Evolutionary conservation across 176 grass and related monocot genomes (phyloP).

Genomic region (Carex pumila): DNA sequence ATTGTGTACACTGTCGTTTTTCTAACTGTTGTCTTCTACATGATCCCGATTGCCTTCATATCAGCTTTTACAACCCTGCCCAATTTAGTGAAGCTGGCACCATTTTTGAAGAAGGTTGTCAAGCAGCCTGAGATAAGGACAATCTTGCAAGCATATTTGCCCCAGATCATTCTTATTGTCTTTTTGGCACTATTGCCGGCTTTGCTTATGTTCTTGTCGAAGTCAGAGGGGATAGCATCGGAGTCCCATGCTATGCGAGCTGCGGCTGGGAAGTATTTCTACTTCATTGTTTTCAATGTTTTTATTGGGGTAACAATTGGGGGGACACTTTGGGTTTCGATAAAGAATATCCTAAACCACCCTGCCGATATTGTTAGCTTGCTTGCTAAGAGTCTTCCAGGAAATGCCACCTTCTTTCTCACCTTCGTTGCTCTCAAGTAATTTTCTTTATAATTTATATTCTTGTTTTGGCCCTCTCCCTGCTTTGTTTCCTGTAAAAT

Average conservation of each 20-base stretch:
- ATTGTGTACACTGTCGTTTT: constrained; percentile 65
- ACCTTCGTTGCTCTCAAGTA: constrained; percentile 90
- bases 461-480: not conserved
- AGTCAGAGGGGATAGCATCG: constrained; percentile 65
- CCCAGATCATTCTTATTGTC: constrained; percentile 71
- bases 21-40: constrained; percentile 64
- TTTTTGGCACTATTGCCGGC: constrained; percentile 75
- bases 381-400: constrained; percentile 49
- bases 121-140: constrained; percentile 39
- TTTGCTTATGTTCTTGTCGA: constrained; percentile 74
- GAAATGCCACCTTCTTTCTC: constrained; percentile 86
- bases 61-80: constrained; percentile 73
- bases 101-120: constrained; percentile 76
- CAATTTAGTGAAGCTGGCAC: constrained; percentile 47
- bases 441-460: constrained; percentile 6
- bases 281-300: constrained; percentile 87
- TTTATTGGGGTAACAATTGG: constrained; percentile 55
- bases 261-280: constrained; percentile 86
- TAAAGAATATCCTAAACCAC: constrained; percentile 32
- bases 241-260: constrained; percentile 53
- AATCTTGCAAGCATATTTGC: constrained; percentile 77
- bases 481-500: constrained; percentile 2
- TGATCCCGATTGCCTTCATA: constrained; percentile 54
- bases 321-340: constrained; percentile 27
- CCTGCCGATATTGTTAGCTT: constrained; percentile 4